Percentiles rank a stretch among this genome's conserved stretches.
These are phyloP conservation scores for Neonectria magnoliae DNA, from an alignment of 2,329 filamentous ascomycete species.

Conservation along the genomic window DNA sequence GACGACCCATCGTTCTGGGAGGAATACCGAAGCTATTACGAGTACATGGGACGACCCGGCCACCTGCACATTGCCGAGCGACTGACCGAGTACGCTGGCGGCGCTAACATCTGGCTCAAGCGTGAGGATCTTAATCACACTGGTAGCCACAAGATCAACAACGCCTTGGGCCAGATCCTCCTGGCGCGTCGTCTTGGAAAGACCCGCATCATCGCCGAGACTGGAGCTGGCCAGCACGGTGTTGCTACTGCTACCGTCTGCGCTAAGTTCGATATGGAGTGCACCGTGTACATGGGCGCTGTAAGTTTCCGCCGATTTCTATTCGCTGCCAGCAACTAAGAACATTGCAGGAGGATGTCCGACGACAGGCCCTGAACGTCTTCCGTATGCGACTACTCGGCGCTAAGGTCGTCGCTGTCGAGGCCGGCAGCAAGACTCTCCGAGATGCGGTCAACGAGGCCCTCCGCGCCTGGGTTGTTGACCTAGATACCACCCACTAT, in stretches of 20 bases:
- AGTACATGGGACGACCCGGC: slow-evolving; percentile 95
- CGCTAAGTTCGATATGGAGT: slow-evolving; percentile 98
- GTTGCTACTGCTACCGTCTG: slow-evolving; percentile 97
- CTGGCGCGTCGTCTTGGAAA: slow-evolving; percentile 88
- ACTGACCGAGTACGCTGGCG: slow-evolving; percentile 87
- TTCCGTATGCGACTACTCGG: slow-evolving; percentile 98
- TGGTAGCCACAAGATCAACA: slow-evolving; percentile 99
- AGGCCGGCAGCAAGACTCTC: slow-evolving; percentile 85
- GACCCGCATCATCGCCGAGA: slow-evolving; percentile 97
- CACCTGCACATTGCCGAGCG: slow-evolving; percentile 90
- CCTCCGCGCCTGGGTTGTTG: slow-evolving; percentile 90
- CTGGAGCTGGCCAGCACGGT: slow-evolving; percentile 96
- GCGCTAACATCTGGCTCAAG: slow-evolving; percentile 97
- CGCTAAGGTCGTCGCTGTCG: slow-evolving; percentile 90
- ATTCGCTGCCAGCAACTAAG: slow-evolving; percentile 34
- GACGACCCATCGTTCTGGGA: slow-evolving; percentile 96
- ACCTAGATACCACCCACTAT: slow-evolving; percentile 95
- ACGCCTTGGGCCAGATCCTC: slow-evolving; percentile 92
- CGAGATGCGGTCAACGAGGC: slow-evolving; percentile 96
- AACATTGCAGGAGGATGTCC: slow-evolving; percentile 79
- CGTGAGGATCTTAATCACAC: slow-evolving; percentile 98
- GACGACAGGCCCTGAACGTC: slow-evolving; percentile 94
- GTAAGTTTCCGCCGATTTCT: slow-evolving; percentile 49
- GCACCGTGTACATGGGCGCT: slow-evolving; percentile 97
- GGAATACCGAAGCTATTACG: slow-evolving; percentile 94